Percentiles rank a stretch among this genome's conserved stretches.
phyloP scores from a whole-genome alignment of 2,329 filamentous ascomycete species.

The Chaetomium olivaceum region DNA sequence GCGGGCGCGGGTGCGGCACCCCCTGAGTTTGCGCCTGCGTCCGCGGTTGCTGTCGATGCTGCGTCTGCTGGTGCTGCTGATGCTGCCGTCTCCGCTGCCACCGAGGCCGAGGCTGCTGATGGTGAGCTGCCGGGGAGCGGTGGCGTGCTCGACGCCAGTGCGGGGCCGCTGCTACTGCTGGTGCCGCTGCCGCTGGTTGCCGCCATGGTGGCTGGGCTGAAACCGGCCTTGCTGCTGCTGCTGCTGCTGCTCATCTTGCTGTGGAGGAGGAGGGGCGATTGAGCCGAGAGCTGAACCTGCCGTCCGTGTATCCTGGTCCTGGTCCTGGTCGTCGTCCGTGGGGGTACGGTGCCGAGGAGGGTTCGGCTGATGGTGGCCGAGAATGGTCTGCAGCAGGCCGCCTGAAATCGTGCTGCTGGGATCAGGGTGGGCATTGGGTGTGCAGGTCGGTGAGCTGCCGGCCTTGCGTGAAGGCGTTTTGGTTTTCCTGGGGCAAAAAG shows the following conservation, averaged over 20 bases:
- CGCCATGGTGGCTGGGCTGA: not conserved
- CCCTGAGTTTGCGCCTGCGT: not conserved
- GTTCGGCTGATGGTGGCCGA: constrained; percentile 1
- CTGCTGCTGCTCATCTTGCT: constrained; percentile 7
- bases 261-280: not conserved
- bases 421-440: constrained; percentile 20
- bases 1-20: constrained; percentile 17
- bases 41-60: not conserved
- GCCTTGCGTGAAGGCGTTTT: not conserved
- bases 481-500: not conserved
- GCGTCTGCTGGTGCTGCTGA: not conserved
- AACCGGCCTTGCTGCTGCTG: constrained; percentile 2
- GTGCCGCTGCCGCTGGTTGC: not conserved
- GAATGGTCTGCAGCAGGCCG: not conserved
- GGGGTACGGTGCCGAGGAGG: constrained; percentile 2
- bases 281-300: not conserved
- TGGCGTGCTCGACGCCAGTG: constrained; percentile 31
- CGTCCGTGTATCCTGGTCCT: not conserved
- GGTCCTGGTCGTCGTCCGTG: not conserved
- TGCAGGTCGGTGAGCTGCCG: constrained; percentile 2
- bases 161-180: constrained; percentile 15
- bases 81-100: not conserved
- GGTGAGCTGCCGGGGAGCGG: constrained; percentile 28
- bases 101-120: constrained; percentile 14
- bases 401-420: constrained; percentile 3